These are phyloP conservation scores for Prosopis cineraria DNA, from an alignment of 306 rosid species.

Conservation along the genomic window DNA sequence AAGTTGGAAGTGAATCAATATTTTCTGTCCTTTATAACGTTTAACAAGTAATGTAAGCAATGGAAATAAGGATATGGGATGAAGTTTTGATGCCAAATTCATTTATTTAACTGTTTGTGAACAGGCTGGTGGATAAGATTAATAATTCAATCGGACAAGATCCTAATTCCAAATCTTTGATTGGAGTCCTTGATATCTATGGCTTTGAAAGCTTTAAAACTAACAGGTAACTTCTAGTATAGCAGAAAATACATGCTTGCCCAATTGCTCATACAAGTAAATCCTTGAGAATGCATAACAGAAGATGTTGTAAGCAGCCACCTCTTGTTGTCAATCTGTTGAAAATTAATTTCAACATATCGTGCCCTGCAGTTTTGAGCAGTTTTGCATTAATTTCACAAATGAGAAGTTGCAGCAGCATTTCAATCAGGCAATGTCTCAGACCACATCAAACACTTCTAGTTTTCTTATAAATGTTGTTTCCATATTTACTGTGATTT, in stretches of 20 bases:
- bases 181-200: conserved; percentile 97
- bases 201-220: conserved; percentile 98
- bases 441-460: conserved; percentile 32
- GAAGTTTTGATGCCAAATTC: conserved; percentile 34
- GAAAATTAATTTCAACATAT: conserved; percentile 57
- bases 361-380: conserved; percentile 91
- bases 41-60: conserved; percentile 11
- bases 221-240: conserved; percentile 74
- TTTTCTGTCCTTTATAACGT: conserved; percentile 20
- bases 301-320: conserved; percentile 40
- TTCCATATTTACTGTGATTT: conserved; percentile 35
- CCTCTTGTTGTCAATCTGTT: conserved; percentile 45
- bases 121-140: conserved; percentile 97
- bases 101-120: conserved; percentile 34
- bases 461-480: conserved; percentile 19
- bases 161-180: conserved; percentile 74
- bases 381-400: conserved; percentile 97
- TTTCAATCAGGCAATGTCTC: conserved; percentile 84
- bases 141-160: conserved; percentile 95
- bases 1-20: conserved; percentile 21
- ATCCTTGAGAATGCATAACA: conserved; percentile 26
- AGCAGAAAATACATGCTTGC: conserved; percentile 20
- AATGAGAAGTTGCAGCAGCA: conserved; percentile 99
- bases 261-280: neutral
- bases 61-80: conserved; percentile 27